Base-by-base conservation (phyloP, 495 filamentous ascomycete genomes). In the Jackrogersella multiformis region DNA sequence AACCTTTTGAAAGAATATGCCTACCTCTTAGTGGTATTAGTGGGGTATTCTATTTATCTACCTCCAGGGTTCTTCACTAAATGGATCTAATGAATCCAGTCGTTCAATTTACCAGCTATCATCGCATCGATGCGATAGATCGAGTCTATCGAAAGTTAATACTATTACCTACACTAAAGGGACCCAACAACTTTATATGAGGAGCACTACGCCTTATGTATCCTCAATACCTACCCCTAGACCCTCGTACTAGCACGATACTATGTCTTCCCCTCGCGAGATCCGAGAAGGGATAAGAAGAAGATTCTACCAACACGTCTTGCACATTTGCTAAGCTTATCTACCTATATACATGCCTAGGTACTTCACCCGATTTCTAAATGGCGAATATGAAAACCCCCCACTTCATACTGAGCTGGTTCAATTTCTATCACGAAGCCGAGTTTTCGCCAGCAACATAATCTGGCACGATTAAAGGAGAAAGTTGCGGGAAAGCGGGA, bases 101-200 rank as follows among this genome's bases (percentile, higher is more conserved):
- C 44, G 46, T 57, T 46, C 45, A 39, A 35, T 57, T 48, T 52
- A 54, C 38, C 52, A 53, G 51, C 58, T 55, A 52, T 56, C 42
- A 23, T 36, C 41, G n/a, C n/a, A n/a, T n/a, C n/a, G n/a, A 38
- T 61, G 46, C 42, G 18, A 20, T 34, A 39, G 61, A 52, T 44
- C 64, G 36, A 30, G 54, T 59, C 51, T 66, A 66, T 66, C 52
- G 41, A 58, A 42, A 21, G 32, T 46, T 63, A 68, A n/a, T n/a
- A n/a, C 54, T 30, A 51, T 53, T 45, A 30, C 26, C 7, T 30
- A 39, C 53, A 68, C 38, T 39, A 61, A 55, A 64, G 51, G 26
- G 59, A 53, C 24, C 60, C 49, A 34, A 59, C 42, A 35, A 32
- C 2, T 28, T 30, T 48, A 54, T 16, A 39, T 51, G 48, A 55